Evolutionary conservation across 257 asterid species (phyloP).

Genomic region (Ballota nigra): DNA sequence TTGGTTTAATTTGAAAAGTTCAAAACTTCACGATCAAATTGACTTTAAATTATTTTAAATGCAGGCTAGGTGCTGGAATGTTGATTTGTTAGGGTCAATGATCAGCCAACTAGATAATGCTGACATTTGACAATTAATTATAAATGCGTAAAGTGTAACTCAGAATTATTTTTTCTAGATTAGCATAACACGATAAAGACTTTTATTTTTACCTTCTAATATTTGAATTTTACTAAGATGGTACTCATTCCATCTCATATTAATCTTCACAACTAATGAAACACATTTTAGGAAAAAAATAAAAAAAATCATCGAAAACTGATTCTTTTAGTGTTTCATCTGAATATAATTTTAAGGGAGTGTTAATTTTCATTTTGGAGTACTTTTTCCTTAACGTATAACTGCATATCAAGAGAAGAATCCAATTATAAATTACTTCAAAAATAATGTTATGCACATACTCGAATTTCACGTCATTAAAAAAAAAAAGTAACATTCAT

Average conservation of each 20-base stretch:
- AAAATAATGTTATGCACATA: no score
- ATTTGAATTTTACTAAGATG: background rate
- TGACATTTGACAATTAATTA: slow-evolving; percentile 7
- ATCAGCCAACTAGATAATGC: background rate
- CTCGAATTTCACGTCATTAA: background rate
- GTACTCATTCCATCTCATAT: no score
- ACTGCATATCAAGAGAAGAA: no score
- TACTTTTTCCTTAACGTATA: no score
- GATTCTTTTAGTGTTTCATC: no score
- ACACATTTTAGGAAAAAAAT: no score
- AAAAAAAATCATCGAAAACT: no score
- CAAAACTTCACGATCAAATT: background rate
- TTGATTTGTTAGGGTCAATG: slow-evolving; percentile 23
- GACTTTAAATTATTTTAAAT: background rate
- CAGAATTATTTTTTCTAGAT: background rate
- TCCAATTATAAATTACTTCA: no score
- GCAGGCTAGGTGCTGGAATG: slow-evolving; percentile 10
- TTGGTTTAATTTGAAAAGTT: background rate
- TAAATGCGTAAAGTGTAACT: background rate
- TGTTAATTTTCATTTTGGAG: no score
- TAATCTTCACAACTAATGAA: no score
- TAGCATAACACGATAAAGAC: background rate
- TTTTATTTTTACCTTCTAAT: background rate
- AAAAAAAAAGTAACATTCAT: no score
- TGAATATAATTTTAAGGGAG: no score